These are phyloP conservation scores for Nakazawaea laoshanensis DNA, from an alignment of 805 yeast species.

Conservation along the genomic window DNA sequence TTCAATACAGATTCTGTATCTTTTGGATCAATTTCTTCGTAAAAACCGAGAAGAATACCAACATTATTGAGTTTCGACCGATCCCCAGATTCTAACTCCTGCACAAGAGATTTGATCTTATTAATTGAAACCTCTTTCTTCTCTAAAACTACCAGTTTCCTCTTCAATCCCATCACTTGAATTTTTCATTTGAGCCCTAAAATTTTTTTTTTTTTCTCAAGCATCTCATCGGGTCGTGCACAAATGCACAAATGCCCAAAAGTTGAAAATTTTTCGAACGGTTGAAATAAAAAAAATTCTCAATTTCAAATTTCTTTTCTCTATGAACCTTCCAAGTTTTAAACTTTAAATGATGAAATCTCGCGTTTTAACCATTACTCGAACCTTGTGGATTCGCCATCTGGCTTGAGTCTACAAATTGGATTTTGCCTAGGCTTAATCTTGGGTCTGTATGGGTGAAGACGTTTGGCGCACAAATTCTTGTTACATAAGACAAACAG, in stretches of 20 bases:
- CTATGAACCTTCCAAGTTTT: conserved; percentile 60
- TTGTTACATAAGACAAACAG: conserved; percentile 12
- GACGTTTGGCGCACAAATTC: conserved; percentile 12
- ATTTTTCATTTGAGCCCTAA: too few relatives aligned
- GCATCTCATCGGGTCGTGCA: too few relatives aligned
- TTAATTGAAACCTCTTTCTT: conserved; percentile 16
- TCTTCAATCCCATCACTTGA: too few relatives aligned
- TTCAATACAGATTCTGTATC: conserved; percentile 16
- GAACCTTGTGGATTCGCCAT: conserved; percentile 2
- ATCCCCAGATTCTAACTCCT: conserved; percentile 22
- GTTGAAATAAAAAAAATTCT: neutral
- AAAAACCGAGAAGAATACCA: conserved; percentile 33
- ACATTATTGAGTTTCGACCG: conserved; percentile 49
- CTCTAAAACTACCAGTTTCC: too few relatives aligned
- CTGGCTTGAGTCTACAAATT: neutral
- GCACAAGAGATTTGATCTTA: conserved; percentile 16
- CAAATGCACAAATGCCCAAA: too few relatives aligned
- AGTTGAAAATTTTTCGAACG: neutral
- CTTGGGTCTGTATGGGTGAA: conserved; percentile 11
- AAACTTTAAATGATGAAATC: conserved; percentile 52
- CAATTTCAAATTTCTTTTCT: conserved; percentile 16
- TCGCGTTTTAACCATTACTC: conserved; percentile 32
- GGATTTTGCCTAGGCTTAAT: too few relatives aligned
- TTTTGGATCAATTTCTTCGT: conserved; percentile 17
- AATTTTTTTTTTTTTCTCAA: too few relatives aligned